Conservation (phyloP, 345 rosid species). For the Boechera divaricarpa region DNA sequence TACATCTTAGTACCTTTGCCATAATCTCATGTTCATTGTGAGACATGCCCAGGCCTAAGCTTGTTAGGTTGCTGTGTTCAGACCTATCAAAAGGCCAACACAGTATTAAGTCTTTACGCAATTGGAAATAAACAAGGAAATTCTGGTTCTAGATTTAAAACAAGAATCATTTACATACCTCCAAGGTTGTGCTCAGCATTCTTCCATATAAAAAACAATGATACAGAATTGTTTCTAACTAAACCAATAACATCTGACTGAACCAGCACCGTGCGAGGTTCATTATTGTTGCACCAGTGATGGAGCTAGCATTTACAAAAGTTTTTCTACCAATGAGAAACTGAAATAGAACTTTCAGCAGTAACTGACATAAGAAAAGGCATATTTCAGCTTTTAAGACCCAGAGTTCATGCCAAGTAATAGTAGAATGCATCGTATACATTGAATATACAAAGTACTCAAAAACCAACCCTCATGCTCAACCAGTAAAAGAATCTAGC, state of each 20-base stretch:
- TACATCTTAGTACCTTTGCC: slow-evolving; percentile 68
- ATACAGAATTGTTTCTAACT: slow-evolving; percentile 77
- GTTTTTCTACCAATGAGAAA: slow-evolving; percentile 72
- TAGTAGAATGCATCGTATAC: slow-evolving; percentile 10
- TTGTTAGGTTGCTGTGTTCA: slow-evolving; percentile 52
- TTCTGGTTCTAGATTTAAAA: slow-evolving; percentile 21
- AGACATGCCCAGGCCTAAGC: slow-evolving; percentile 52
- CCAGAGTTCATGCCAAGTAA: slow-evolving; percentile 18
- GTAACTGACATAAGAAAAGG: slow-evolving; percentile 54
- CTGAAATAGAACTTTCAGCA: slow-evolving; percentile 56
- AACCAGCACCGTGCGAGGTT: slow-evolving; percentile 68
- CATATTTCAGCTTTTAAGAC: slow-evolving; percentile 38
- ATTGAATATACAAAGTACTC: slow-evolving; percentile 19
- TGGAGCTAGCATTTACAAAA: slow-evolving; percentile 75
- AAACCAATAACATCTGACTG: slow-evolving; percentile 78
- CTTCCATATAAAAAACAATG: slow-evolving; percentile 73
- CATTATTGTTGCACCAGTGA: slow-evolving; percentile 85
- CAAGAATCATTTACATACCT: slow-evolving; percentile 54
- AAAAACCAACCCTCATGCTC: slow-evolving; percentile 72
- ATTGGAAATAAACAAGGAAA: slow-evolving; percentile 3
- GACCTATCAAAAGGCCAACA: slow-evolving; percentile 53
- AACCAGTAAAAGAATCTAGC: slow-evolving; percentile 74
- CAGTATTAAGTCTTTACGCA: slow-evolving; percentile 1
- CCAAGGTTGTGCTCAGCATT: slow-evolving; percentile 64
- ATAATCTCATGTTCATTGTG: slow-evolving; percentile 66